A percentile compares a stretch with the other conserved stretches of the same genome.
Evolutionary conservation across 2,329 filamentous ascomycete genomes (phyloP).

Genomic region (Epichloe gansuensis): DNA sequence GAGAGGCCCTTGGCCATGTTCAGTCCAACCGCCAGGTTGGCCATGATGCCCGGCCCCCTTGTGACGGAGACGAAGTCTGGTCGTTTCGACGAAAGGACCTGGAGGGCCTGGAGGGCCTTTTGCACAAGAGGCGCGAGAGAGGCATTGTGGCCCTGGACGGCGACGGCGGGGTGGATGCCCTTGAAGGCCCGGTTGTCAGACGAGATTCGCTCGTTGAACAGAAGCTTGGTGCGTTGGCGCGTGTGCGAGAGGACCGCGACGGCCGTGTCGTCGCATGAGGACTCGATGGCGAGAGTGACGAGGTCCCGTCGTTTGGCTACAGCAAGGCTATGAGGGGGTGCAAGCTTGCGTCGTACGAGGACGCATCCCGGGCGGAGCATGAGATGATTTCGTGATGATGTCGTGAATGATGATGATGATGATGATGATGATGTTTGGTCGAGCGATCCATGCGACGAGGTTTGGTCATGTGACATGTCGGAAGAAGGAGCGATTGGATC

Average conservation of each 20-base stretch:
- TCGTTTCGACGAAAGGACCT: constrained; percentile 16
- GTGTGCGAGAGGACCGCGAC: constrained; percentile 64
- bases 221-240: constrained; percentile 39
- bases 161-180: constrained; percentile 68
- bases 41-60: constrained; percentile 76
- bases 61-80: constrained; percentile 86
- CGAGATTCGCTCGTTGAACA: constrained; percentile 72
- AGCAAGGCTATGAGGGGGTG: background rate
- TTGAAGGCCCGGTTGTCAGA: constrained; percentile 61
- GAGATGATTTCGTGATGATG: background rate
- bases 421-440: background rate
- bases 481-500: no score
- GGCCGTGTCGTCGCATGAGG: constrained; percentile 85
- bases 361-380: constrained; percentile 5
- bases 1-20: constrained; percentile 80
- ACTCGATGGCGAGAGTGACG: constrained; percentile 62
- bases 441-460: background rate
- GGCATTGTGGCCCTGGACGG: constrained; percentile 62
- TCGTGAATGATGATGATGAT: background rate
- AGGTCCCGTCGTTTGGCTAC: constrained; percentile 18
- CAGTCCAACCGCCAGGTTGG: constrained; percentile 65
- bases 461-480: background rate
- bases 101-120: constrained; percentile 46
- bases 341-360: background rate
- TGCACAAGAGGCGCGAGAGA: constrained; percentile 56